Evolutionary conservation across 495 filamentous ascomycete species (phyloP), one percentile per base, ranked within the genome.

Genomic region (Aspergillus baeticus): DNA sequence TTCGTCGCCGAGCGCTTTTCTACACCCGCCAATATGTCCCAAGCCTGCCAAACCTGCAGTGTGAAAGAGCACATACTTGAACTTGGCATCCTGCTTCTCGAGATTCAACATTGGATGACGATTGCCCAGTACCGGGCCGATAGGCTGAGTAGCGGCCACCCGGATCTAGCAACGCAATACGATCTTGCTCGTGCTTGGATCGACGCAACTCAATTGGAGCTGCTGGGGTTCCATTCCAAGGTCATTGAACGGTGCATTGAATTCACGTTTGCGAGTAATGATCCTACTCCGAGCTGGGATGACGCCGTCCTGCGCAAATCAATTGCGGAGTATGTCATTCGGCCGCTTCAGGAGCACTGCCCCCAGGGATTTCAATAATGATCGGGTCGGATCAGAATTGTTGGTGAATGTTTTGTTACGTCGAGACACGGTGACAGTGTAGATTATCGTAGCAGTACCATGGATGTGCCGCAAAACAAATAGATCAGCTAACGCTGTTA

Each of bases 71-170:
- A n/a, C 1, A 33, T 54, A 15, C 42, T 59, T 13, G 42, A 59
- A 21, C 57, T 59, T 4, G 57, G 57, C 3, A 54, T 59, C 20
- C 15, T 59, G 3, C 50, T 59, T 8, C 49, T 59, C 2, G 57
- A 54, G n/a, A 21, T 59, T 1, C 46, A 34, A 34, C 50, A 59
- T 21, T 33, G 33, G 15, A 15, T 0, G 6, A 22, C 10, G 14
- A 21, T 48, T 5, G 21, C 54, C 18, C 15, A 49, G 0, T 22
- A 11, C 44, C n/a, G 7, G n/a, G n/a, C 31, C 10, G 45, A 48
- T 2, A 14, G 6, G 13, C 17, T 2, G 43, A 48, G 20, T 10
- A 20, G 17, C 10, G 45, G 45, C 10, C 26, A 29, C 8, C 26
- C 26, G 21, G 8, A n/a, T 35, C 31, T 14, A 11, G 39, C 17